These are phyloP conservation scores for Zizania latifolia DNA, from an alignment of 176 grass and related monocot species.

Conservation along the genomic window DNA sequence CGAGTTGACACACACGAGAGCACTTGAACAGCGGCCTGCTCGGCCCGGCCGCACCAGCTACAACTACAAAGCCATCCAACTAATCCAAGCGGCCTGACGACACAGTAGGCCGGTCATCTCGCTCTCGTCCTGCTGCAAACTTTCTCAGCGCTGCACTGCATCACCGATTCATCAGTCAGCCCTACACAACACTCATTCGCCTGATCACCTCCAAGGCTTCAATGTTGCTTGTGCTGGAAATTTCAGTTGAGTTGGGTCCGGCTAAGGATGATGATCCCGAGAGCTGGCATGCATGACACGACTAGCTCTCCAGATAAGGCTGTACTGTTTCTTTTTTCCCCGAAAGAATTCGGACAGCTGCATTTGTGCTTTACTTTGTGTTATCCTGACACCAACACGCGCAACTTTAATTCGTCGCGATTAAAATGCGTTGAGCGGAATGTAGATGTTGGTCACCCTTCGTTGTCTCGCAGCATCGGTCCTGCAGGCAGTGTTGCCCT, in stretches of 20 bases:
- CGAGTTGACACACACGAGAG: too few species aligned
- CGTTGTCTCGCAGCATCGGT: not conserved
- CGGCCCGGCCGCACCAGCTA: too few species aligned
- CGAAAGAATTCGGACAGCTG: not conserved
- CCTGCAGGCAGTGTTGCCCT: not conserved
- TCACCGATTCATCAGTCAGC: not conserved
- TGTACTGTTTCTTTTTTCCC: not conserved
- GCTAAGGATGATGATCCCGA: not conserved
- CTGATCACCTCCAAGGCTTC: not conserved
- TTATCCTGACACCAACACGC: not conserved
- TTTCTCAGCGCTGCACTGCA: not conserved
- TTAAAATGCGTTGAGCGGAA: not conserved
- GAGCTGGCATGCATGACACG: too few species aligned
- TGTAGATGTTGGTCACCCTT: not conserved
- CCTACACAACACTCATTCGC: not conserved
- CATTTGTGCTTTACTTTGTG: too few species aligned
- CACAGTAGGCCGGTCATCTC: too few species aligned
- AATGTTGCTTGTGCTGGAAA: not conserved
- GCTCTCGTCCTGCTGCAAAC: not conserved
- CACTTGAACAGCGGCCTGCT: too few species aligned
- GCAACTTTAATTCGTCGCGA: not conserved
- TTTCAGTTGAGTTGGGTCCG: too few species aligned
- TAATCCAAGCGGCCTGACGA: too few species aligned
- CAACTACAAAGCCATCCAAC: too few species aligned
- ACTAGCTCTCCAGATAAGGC: not conserved